phyloP scores from a whole-genome alignment of 164 flowering plant genomes.

The Chimonanthus salicifolius region DNA sequence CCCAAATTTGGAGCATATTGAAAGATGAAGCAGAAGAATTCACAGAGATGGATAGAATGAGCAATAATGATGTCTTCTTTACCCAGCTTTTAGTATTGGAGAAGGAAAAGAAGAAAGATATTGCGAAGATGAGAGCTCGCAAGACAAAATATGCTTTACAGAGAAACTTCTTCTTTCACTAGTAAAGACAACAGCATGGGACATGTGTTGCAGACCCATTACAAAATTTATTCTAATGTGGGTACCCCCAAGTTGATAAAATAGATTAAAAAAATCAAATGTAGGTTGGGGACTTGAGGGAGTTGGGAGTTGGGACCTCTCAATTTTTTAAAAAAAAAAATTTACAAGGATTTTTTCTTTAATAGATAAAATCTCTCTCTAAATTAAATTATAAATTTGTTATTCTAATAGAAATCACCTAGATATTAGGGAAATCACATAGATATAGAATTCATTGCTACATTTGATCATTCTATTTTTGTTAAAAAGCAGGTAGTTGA shows the following conservation, averaged over 20 bases:
- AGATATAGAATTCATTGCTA: no score
- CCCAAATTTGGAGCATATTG: conserved; percentile 13
- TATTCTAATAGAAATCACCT: no score
- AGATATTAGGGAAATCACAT: no score
- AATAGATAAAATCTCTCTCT: no score
- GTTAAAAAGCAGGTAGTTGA: no score
- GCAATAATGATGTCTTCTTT: conserved; percentile 7
- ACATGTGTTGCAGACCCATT: conserved; percentile 16
- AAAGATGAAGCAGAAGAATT: conserved; percentile 10
- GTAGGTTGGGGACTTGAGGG: no score
- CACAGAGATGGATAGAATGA: conserved; percentile 6
- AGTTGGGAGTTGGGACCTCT: no score
- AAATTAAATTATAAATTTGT: no score
- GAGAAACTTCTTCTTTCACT: conserved; percentile 14
- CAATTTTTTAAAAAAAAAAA: no score
- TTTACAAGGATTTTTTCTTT: no score
- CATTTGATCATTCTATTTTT: no score
- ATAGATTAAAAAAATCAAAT: not conserved
- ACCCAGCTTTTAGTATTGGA: conserved; percentile 1
- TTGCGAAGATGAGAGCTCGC: conserved; percentile 9
- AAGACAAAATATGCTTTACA: conserved; percentile 31
- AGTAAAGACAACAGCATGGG: conserved; percentile 24
- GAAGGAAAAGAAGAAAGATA: conserved; percentile 16
- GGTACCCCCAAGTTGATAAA: conserved; percentile 17
- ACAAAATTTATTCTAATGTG: conserved; percentile 17